Percentiles rank a stretch among this genome's conserved stretches.
These are phyloP conservation scores for Melampsora abietis-canadensis DNA, from an alignment of 1,284 basidiomycete genomes.

Conservation along the genomic window DNA sequence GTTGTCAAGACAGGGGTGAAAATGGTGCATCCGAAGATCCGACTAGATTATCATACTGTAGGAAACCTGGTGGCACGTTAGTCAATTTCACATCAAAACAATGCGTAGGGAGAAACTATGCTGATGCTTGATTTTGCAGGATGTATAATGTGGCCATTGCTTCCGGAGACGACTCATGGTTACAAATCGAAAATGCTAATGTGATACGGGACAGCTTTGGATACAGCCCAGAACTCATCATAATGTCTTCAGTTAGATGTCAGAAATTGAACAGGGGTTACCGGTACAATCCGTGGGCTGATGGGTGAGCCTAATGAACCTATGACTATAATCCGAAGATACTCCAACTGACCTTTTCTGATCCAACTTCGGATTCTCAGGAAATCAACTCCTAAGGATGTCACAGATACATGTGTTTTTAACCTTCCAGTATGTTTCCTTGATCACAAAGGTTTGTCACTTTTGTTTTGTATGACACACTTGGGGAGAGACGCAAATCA, in stretches of 20 bases:
- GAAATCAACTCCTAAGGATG: constrained; percentile 2
- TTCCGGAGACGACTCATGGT: constrained; percentile 3
- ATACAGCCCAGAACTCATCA: constrained; percentile 21
- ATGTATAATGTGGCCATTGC: constrained; percentile 23
- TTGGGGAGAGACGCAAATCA: too few relatives aligned
- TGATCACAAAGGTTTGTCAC: too few relatives aligned
- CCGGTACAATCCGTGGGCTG: constrained; percentile 6
- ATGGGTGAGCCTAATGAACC: not conserved
- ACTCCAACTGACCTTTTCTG: not conserved
- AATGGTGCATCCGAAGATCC: constrained; percentile 30
- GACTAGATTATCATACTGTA: constrained; percentile 20
- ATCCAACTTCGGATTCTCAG: not conserved
- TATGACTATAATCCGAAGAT: not conserved
- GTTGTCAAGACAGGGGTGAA: constrained; percentile 19
- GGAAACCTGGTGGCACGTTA: constrained; percentile 37
- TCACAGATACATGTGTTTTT: constrained; percentile 23
- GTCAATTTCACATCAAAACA: not conserved
- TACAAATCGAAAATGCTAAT: constrained; percentile 24
- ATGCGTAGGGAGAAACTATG: not conserved
- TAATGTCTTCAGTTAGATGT: constrained; percentile 20
- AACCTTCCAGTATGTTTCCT: constrained; percentile 31
- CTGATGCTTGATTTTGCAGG: not conserved
- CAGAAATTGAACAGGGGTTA: constrained; percentile 22
- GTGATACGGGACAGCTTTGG: constrained; percentile 15
- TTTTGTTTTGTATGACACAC: too few relatives aligned